Evolutionary conservation across 495 filamentous ascomycete species (phyloP), one percentile per base, ranked within the genome.

Genomic region (Trichoderma erinaceum): DNA sequence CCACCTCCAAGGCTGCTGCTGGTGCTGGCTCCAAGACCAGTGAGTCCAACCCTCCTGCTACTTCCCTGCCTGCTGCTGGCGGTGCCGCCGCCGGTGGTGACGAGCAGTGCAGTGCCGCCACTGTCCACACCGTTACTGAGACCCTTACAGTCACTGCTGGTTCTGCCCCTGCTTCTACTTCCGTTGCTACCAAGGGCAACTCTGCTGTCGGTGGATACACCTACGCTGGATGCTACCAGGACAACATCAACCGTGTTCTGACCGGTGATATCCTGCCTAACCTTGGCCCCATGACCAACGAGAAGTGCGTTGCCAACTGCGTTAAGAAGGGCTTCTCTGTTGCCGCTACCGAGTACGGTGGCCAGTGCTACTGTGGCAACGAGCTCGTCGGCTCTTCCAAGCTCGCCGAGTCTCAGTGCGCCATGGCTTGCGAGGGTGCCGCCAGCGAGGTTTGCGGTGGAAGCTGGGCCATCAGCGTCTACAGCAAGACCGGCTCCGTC

Each of bases 341-440:
- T 73, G 84, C 84, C 64, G 89, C 89, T 50, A 82, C 87, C 23
- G 86, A 92, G 75, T 89, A 88, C 67, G 85, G 81, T 66, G 82
- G 81, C 61, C 82, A 88, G 73, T 90, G 88, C 77, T 89, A 84
- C 74, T 90, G 88, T 74, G 87, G 85, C 43, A 85, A 86, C 70
- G 68, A 68, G 23, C 71, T 85, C 41, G 73, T 69, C 13, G 73
- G 71, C 41, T 74, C 73, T 38, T 73, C 75, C 69, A 73, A 77
- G 68, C 65, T 82, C n/a, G 79, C 75, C 56, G 82, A 82, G 7
- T 71, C 64, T 4, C 66, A 69, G 64, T 85, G 83, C 76, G 71
- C 66, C 66, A 79, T 78, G 71, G 68, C 73, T 1, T 85, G 83
- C 73, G 76, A 78, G 38, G 83, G 83, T 63, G 78, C 79, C 65